Evolutionary conservation across 2,329 filamentous ascomycete genomes (phyloP).

Genomic region (Botryotinia convoluta): DNA sequence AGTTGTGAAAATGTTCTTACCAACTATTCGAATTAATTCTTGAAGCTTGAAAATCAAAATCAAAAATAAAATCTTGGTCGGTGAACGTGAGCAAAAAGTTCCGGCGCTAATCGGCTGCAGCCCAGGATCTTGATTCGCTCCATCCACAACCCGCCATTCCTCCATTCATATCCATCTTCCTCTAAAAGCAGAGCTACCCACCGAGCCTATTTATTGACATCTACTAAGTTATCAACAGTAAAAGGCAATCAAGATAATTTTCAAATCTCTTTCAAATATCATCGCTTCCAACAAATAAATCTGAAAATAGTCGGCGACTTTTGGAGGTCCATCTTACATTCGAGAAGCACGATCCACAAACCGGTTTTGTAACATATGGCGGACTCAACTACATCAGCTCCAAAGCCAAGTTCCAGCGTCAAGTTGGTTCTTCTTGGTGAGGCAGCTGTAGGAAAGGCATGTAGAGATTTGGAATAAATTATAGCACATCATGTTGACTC

Average conservation of each 20-base stretch:
- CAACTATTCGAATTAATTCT: neutral
- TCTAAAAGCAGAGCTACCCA: slow-evolving; percentile 18
- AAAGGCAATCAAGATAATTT: neutral
- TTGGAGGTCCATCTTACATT: slow-evolving; percentile 1
- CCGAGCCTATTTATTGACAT: slow-evolving; percentile 3
- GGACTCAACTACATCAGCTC: slow-evolving; percentile 69
- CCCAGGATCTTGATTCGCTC: slow-evolving; percentile 6
- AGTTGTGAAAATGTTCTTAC: neutral
- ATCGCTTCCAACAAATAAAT: neutral
- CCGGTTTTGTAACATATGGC: slow-evolving; percentile 53
- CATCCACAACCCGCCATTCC: slow-evolving; percentile 3
- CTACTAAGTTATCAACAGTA: slow-evolving; percentile 12
- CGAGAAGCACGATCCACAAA: slow-evolving; percentile 2
- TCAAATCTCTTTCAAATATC: neutral
- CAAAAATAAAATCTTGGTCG: slow-evolving; percentile 19
- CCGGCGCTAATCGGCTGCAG: slow-evolving; percentile 10
- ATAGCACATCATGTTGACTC: slow-evolving; percentile 22
- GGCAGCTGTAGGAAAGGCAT: slow-evolving; percentile 96
- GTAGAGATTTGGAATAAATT: neutral
- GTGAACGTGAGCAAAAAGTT: neutral
- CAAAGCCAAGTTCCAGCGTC: slow-evolving; percentile 98
- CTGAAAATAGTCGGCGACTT: neutral
- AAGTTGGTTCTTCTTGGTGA: slow-evolving; percentile 98
- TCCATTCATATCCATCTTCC: slow-evolving; percentile 18
- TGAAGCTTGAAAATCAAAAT: slow-evolving; percentile 8